Evolutionary conservation across 2,329 filamentous ascomycete genomes (phyloP), one percentile per base, ranked within the genome.

Genomic region (Exophiala oligosperma): DNA sequence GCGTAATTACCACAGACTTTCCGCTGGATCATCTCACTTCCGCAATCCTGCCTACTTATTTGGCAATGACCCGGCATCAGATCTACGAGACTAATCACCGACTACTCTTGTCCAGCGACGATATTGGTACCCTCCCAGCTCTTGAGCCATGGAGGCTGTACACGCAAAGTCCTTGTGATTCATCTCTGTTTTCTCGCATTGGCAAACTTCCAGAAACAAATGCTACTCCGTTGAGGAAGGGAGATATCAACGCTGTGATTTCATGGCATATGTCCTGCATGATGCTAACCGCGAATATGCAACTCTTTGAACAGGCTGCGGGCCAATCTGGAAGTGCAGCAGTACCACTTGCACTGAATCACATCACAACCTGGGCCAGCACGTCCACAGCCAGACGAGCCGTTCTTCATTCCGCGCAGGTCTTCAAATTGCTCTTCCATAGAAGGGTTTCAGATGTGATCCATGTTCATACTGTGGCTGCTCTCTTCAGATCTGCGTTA

Each of bases 371-470:
- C 5, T 82, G 79, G 79, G 74, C 77, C 0, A 74, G 77, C 59
- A 81, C 79, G 1, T 72, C 78, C 1, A 76, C 78, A 8, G 79
- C 79, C 24, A 68, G 79, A 52, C 69, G 79, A 26, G 76, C 79
- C 0, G 78, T 78, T 35, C 66, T 82, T 0, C 79, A 82, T 59
- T 78, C 79, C 4, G 78, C 78, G 0, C 79, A 81, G 44, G 79
- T 79, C 4, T 81, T 77, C 67, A 80, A 77, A 59, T 65, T 76
- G 5, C 76, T 81, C 61, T 74, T 73, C 24, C 78, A 81, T 57
- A 75, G 79, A 47, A 78, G 79, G 64, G 77, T 79, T 1, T 79
- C 77, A 0, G 79, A 81, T 48, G 76, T 78, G 28, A 76, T 78
- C 29, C 79, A 76, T 44, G 79, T 80, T 17, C 78, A 81, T 59